These are phyloP conservation scores for Mycosphaerelloides madeirae DNA, from an alignment of 2,329 filamentous ascomycete genomes.

Conservation along the genomic window DNA sequence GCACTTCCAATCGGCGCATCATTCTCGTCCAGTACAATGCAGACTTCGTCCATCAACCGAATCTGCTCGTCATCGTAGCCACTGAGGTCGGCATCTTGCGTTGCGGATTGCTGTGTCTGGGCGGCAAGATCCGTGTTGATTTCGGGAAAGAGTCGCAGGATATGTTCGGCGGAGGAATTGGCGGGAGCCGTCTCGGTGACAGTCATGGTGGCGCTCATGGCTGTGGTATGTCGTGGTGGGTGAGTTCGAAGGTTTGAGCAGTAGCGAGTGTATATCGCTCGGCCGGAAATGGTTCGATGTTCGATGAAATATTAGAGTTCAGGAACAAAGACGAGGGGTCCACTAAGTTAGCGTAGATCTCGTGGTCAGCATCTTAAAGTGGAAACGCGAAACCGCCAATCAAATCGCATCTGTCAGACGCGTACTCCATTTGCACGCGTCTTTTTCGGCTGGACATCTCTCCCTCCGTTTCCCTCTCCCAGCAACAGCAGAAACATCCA, in stretches of 20 bases:
- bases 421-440: too few relatives aligned
- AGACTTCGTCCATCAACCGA: conserved; percentile 96
- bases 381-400: too few relatives aligned
- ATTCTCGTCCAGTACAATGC: conserved; percentile 91
- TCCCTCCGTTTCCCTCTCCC: not conserved
- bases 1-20: conserved; percentile 91
- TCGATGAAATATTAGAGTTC: not conserved
- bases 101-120: conserved; percentile 48
- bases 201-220: conserved; percentile 31
- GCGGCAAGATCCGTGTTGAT: conserved; percentile 58
- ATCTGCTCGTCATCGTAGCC: conserved; percentile 98
- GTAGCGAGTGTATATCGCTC: too few relatives aligned
- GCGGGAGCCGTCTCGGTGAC: conserved; percentile 26
- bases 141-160: conserved; percentile 84
- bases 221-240: conserved; percentile 5
- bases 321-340: conserved; percentile 1
- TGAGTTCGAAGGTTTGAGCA: not conserved
- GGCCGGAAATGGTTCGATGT: conserved; percentile 8
- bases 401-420: too few relatives aligned
- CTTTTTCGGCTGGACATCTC: not conserved
- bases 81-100: conserved; percentile 62
- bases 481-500: not conserved
- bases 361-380: conserved; percentile 1
- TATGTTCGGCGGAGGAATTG: conserved; percentile 70
- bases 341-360: too few relatives aligned